A percentile compares a stretch with the other conserved stretches of the same genome.
Conservation (phyloP, 2,329 filamentous ascomycete genomes). For the Curvularia spicifera region DNA sequence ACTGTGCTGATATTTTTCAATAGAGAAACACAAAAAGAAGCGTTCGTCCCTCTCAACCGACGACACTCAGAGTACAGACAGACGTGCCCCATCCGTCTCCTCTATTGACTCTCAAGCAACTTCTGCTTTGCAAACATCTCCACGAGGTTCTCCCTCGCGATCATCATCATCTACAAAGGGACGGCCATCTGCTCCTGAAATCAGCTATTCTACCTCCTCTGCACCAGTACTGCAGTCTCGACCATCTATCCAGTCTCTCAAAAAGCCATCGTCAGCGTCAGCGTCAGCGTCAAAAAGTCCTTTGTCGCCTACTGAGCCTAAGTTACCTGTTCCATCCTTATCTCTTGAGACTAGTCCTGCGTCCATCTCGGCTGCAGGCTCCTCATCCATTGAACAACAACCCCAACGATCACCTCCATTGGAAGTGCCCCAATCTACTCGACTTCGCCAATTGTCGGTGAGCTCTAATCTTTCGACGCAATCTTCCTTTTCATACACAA, state of each 20-base stretch:
- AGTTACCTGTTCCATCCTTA: neutral
- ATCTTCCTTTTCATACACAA: conserved; percentile 13
- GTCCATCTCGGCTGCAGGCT: neutral
- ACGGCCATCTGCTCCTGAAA: conserved; percentile 6
- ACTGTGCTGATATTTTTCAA: conserved; percentile 10
- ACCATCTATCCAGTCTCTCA: neutral
- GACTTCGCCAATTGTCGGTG: conserved; percentile 8
- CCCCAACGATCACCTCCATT: neutral
- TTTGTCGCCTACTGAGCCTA: conserved; percentile 5
- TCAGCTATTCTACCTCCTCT: conserved; percentile 9
- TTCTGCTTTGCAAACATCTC: neutral
- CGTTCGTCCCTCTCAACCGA: conserved; percentile 16
- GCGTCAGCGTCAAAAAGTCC: neutral
- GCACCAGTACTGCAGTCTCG: neutral
- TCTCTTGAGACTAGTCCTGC: neutral
- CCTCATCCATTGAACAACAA: neutral
- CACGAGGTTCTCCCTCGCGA: conserved; percentile 4
- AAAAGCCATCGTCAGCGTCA: neutral
- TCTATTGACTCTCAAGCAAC: conserved; percentile 15
- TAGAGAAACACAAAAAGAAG: conserved; percentile 28
- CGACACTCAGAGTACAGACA: conserved; percentile 11
- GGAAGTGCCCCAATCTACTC: conserved; percentile 1
- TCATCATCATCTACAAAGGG: conserved; percentile 8
- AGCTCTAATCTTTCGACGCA: conserved; percentile 11
- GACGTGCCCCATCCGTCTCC: conserved; percentile 13